These are phyloP conservation scores for Phytopythium sindhum DNA, from an alignment of 352 stramenopile species.

Conservation along the genomic window DNA sequence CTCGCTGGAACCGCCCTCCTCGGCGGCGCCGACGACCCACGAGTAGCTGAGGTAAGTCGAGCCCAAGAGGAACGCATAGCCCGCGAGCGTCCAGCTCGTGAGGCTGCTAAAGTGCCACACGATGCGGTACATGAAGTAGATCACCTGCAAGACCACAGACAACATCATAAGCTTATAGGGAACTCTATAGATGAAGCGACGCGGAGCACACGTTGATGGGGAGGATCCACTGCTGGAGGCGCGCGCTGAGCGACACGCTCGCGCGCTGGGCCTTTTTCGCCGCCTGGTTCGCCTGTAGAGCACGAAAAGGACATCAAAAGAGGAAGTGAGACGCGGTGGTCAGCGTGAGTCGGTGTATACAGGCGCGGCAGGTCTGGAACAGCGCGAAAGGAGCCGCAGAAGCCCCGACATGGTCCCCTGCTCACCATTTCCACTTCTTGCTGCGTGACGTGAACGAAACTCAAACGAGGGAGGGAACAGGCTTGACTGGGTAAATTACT, in stretches of 20 bases:
- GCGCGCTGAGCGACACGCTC: slow-evolving; percentile 62
- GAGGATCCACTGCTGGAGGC: slow-evolving; percentile 76
- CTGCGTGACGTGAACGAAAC: background rate
- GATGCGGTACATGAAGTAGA: slow-evolving; percentile 77
- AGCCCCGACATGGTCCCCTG: background rate
- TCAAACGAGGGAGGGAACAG: background rate
- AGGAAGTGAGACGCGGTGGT: background rate
- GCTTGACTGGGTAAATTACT: background rate
- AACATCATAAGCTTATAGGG: no score
- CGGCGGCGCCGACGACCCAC: slow-evolving; percentile 71
- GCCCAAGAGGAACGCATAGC: slow-evolving; percentile 59
- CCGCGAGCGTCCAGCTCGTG: slow-evolving; percentile 64
- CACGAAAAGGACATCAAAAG: background rate
- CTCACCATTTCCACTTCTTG: background rate
- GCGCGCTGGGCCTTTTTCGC: slow-evolving; percentile 80
- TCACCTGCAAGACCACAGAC: slow-evolving; percentile 39
- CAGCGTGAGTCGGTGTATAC: background rate
- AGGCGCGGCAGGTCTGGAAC: no score
- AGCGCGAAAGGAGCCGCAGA: background rate
- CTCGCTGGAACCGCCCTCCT: slow-evolving; percentile 81
- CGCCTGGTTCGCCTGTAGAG: slow-evolving; percentile 70
- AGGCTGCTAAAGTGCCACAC: slow-evolving; percentile 68
- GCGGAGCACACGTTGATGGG: slow-evolving; percentile 77
- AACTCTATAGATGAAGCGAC: no score
- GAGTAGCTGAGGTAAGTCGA: slow-evolving; percentile 80